Evolutionary conservation across 345 rosid genomes (phyloP), one percentile per base, ranked within the genome.

Genomic region (Eucalyptus sp.): DNA sequence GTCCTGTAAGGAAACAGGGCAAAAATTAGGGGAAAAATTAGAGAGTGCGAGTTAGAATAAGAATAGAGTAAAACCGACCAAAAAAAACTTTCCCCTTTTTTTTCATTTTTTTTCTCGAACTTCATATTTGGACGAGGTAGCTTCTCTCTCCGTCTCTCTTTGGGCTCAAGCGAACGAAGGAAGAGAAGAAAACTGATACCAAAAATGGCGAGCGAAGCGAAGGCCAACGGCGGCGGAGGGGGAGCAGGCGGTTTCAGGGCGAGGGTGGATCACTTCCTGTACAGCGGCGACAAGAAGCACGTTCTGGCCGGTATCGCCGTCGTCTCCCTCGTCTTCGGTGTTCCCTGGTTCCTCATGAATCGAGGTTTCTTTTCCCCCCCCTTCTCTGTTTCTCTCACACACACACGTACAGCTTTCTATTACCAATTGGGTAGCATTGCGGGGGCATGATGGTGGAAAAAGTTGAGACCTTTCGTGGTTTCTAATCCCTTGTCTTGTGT

Each of bases 271-370:
- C 94, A 92, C 68, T 91, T n/a, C 90, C 87, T 96, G 22, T 96
- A 96, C 91, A 97, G 98, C 89, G 99, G 99, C 46, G 98, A 97
- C 8, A 97, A 96, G 94, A 97, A 95, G 93, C 96, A 95, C 83
- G 99, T 97, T 25, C 20, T 96, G 41, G 98, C 92, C 64, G 98
- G 98, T 66, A 93, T 97, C 84, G 96, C 93, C 50, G 90, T 96
- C 33, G 86, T 96, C 89, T 50, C 94, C 62, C 87, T 95, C 60
- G 60, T 94, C 89, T 96, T 95, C 88, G 96, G 93, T n/a, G 93
- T 93, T 66, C 99, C 99, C 54, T 98, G 98, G 99, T 94, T 86
- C 89, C 91, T 96, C 85, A 97, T 96, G 97, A 97, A 62, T 92
- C 93, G 94, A 94, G 99, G 99, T 96, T n/a, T 22, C 68, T 64